phyloP scores from a whole-genome alignment of 352 stramenopile genomes.

The Globisporangium paroecandrum region DNA sequence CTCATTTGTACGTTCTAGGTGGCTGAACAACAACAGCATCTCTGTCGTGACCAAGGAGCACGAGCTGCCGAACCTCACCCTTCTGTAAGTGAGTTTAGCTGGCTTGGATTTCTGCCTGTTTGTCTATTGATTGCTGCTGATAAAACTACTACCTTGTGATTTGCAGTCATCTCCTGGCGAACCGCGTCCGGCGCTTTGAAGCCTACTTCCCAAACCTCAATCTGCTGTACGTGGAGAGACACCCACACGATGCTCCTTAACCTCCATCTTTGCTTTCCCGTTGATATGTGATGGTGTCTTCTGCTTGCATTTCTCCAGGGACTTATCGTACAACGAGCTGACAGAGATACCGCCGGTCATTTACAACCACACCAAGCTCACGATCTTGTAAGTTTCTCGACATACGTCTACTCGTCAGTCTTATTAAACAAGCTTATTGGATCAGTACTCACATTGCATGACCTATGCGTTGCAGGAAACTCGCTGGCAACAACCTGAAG shows the following conservation, averaged over 20 bases:
- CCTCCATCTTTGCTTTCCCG: neutral
- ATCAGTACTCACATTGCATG: no score
- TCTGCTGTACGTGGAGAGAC: neutral
- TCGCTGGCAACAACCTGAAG: neutral
- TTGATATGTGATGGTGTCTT: neutral
- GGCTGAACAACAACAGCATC: slow-evolving; percentile 12
- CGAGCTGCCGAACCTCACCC: neutral
- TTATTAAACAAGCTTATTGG: neutral
- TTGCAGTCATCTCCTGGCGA: neutral
- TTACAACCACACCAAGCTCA: slow-evolving; percentile 8
- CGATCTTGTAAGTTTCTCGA: neutral
- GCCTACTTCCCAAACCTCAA: slow-evolving; percentile 3
- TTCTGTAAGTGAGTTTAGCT: neutral
- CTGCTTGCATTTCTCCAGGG: neutral
- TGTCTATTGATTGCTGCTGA: neutral
- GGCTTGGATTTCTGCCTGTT: neutral
- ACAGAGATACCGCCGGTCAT: neutral
- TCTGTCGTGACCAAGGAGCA: neutral
- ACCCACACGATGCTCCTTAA: neutral
- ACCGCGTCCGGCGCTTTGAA: slow-evolving; percentile 6
- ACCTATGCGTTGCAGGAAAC: neutral
- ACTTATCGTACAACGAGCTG: slow-evolving; percentile 2
- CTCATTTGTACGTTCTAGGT: neutral
- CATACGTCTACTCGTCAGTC: no score
- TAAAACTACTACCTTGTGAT: neutral